phyloP scores from a whole-genome alignment of 208 protist species.

The Trypanosoma melophagium region DNA sequence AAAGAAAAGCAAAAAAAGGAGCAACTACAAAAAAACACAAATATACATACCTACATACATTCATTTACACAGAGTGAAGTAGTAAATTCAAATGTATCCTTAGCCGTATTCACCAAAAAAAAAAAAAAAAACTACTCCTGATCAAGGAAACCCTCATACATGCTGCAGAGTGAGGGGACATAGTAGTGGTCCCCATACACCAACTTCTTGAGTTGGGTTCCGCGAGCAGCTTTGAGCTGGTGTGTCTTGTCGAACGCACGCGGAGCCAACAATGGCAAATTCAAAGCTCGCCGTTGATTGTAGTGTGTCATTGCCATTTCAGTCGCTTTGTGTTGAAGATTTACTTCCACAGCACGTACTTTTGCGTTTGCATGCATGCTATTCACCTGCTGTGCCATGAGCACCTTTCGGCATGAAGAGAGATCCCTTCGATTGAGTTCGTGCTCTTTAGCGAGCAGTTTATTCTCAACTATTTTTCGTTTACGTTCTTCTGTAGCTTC shows the following conservation, averaged over 20 bases:
- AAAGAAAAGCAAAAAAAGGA: no score
- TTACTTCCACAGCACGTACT: constrained; percentile 22
- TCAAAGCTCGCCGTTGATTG: constrained; percentile 36
- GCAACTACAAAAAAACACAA: background rate
- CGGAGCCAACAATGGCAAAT: constrained; percentile 22
- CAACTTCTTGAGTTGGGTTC: constrained; percentile 46
- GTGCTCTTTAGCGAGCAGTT: constrained; percentile 19
- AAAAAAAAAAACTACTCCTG: constrained; percentile 5
- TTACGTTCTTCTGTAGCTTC: constrained; percentile 18
- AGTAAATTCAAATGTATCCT: background rate
- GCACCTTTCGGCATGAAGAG: constrained; percentile 15
- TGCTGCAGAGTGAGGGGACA: constrained; percentile 55
- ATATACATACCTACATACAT: background rate
- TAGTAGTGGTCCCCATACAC: constrained; percentile 49
- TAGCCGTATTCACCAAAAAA: background rate
- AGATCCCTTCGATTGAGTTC: constrained; percentile 5
- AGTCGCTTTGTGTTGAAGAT: constrained; percentile 47
- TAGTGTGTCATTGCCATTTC: constrained; percentile 61
- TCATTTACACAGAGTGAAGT: background rate
- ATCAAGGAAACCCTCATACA: constrained; percentile 50
- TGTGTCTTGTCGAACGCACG: constrained; percentile 30
- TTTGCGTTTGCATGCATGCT: constrained; percentile 21
- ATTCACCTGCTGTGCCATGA: constrained; percentile 14
- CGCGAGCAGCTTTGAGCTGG: constrained; percentile 34
- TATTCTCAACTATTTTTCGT: constrained; percentile 19